A percentile compares a stretch with the other conserved stretches of the same genome.
Evolutionary conservation across 495 filamentous ascomycete genomes (phyloP).

Genomic region (Daldinia loculata): DNA sequence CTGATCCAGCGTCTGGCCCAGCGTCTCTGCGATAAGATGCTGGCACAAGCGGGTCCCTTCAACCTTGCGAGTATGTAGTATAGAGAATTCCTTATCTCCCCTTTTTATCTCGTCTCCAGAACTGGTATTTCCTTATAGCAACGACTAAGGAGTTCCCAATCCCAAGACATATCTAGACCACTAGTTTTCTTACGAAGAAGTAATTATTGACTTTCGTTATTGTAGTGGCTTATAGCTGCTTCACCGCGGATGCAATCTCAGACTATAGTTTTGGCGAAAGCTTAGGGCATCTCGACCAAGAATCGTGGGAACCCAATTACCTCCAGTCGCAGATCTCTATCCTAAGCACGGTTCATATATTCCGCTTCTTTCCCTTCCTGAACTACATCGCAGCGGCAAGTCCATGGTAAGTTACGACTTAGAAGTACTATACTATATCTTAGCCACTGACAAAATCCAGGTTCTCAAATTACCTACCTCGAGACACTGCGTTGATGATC

Average conservation of each 20-base stretch:
- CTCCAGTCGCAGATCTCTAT: conserved; percentile 16
- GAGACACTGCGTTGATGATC: conserved; percentile 3
- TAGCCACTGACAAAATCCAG: conserved; percentile 10
- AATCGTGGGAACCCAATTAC: conserved; percentile 35
- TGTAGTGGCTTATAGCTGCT: conserved; percentile 31
- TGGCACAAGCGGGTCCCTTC: conserved; percentile 20
- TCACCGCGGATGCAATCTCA: conserved; percentile 39
- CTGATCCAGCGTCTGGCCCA: conserved; percentile 40
- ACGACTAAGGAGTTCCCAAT: background rate
- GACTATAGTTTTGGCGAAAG: conserved; percentile 41
- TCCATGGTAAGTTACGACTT: conserved; percentile 8
- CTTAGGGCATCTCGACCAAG: conserved; percentile 30
- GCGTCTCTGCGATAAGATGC: conserved; percentile 35
- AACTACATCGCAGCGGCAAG: background rate
- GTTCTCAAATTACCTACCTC: conserved; percentile 18
- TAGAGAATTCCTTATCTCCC: background rate
- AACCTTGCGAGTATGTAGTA: conserved; percentile 2
- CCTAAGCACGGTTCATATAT: conserved; percentile 5
- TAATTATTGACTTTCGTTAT: background rate
- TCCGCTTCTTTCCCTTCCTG: conserved; percentile 33
- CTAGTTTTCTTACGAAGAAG: background rate
- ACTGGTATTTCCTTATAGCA: background rate
- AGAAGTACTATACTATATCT: background rate
- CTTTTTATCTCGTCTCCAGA: background rate
- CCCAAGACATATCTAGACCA: background rate